Evolutionary conservation across 148 eudicot genomes (phyloP), one percentile per base, ranked within the genome.

Genomic region (Linanthus parryae): DNA sequence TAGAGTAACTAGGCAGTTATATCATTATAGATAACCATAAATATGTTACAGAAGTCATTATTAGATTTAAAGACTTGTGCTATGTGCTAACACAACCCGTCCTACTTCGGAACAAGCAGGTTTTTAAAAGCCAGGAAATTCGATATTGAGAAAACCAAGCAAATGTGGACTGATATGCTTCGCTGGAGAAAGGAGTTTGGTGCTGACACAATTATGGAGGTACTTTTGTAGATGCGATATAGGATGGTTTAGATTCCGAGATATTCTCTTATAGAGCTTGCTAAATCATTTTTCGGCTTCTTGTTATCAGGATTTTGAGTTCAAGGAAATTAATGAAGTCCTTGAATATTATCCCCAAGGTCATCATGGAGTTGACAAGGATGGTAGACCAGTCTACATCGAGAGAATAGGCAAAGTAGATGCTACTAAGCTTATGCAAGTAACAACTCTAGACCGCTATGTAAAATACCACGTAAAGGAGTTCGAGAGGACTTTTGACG

Each of bases 301-400:
- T 53, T 18, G 37, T 49, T 30, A 17, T 4, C 58, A 90, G 98
- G 90, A 87, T 21, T 92, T 79, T 66, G 96, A 87, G 6, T 92
- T 84, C 57, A 73, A 81, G 76, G 98, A 92, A 78, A 64, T 63
- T 41, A 69, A 79, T 16, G 94, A 92, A 59, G 98, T 92, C 44
- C 56, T 84, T 28, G 72, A 87, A 61, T 67, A 92, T 63, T 92
- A 92, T 69, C 98, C 98, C 36, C 98, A 92, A 56, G 98, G 96
- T 26, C 85, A 92, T 62, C 98, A 92, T 54, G 98, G 98, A 10
- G 94, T 92, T 58, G 98, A 92, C 66, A 87, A 79, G 71, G 85
- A 83, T 14, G 98, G 98, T 18, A 67, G 96, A 37, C 98, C 98
- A 4, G 71, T 92, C 33, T 92, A 92, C 77, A 84, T 92, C 33